These are phyloP conservation scores for Fragilaria radians DNA, from an alignment of 108 stramenopile genomes.

Conservation along the genomic window DNA sequence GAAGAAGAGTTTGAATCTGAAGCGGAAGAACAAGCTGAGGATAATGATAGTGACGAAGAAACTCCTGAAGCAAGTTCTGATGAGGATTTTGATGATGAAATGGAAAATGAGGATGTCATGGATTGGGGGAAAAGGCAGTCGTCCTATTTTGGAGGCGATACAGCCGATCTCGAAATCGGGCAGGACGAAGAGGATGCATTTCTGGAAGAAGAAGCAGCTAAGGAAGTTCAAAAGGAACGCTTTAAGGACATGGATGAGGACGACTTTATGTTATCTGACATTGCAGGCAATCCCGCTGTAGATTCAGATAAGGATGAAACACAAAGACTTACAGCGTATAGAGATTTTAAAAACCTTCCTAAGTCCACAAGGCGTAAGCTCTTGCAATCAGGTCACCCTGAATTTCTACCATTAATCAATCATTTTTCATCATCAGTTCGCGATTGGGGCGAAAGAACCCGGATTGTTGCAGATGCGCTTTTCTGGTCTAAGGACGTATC, in stretches of 20 bases:
- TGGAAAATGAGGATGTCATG: constrained; percentile 25
- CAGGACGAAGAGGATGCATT: constrained; percentile 79
- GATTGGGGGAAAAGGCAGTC: constrained; percentile 87
- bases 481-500: constrained; percentile 35
- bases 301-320: constrained; percentile 16
- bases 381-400: constrained; percentile 61
- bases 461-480: constrained; percentile 41
- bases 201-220: constrained; percentile 78
- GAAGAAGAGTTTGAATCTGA: constrained; percentile 14
- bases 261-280: constrained; percentile 68
- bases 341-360: constrained; percentile 45
- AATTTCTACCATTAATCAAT: constrained; percentile 57
- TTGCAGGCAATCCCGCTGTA: constrained; percentile 18
- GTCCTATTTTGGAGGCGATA: constrained; percentile 88
- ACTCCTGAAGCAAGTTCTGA: neutral
- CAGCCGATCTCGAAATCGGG: constrained; percentile 93
- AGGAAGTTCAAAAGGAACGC: constrained; percentile 61
- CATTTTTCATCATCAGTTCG: constrained; percentile 46
- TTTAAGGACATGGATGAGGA: constrained; percentile 75
- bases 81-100: constrained; percentile 28
- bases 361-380: constrained; percentile 49
- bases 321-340: constrained; percentile 9
- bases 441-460: constrained; percentile 40
- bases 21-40: constrained; percentile 2
- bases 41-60: constrained; percentile 6